Percentiles rank a stretch among this genome's conserved stretches.
phyloP scores from a whole-genome alignment of 306 rosid genomes.

The Corylus avellana region DNA sequence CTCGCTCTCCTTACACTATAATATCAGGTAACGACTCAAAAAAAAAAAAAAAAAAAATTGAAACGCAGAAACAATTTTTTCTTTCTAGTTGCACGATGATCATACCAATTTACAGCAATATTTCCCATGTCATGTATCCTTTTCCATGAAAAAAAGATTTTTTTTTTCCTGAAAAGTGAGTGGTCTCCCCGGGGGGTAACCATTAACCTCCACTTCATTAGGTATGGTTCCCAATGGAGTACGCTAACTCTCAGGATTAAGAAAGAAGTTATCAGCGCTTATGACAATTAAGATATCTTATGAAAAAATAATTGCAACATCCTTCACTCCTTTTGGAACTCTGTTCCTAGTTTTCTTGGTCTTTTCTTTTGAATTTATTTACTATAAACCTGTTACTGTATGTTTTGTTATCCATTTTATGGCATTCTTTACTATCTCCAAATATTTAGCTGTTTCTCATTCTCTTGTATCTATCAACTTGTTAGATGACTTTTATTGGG shows the following conservation, averaged over 20 bases:
- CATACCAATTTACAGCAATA: not conserved
- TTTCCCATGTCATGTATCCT: not conserved
- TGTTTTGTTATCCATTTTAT: not conserved
- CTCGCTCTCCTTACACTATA: not conserved
- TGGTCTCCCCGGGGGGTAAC: too few relatives aligned
- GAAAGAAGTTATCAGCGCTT: not conserved
- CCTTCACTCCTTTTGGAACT: not conserved
- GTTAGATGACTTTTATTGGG: not conserved
- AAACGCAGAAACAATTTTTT: not conserved
- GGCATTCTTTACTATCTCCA: not conserved
- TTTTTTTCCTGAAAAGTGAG: too few relatives aligned
- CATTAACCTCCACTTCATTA: too few relatives aligned
- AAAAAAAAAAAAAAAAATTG: too few relatives aligned
- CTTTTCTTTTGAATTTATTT: not conserved
- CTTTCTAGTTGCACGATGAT: not conserved
- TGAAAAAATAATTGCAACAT: too few relatives aligned
- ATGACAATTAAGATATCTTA: not conserved
- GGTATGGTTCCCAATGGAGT: too few relatives aligned
- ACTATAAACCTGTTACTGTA: too few relatives aligned
- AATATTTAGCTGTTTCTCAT: not conserved
- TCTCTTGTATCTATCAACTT: not conserved
- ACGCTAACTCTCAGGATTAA: not conserved
- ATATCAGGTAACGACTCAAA: not conserved
- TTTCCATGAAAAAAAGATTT: too few relatives aligned
- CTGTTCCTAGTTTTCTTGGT: not conserved